phyloP scores from a whole-genome alignment of 179 eudicot species.

The Gypsophila paniculata region DNA sequence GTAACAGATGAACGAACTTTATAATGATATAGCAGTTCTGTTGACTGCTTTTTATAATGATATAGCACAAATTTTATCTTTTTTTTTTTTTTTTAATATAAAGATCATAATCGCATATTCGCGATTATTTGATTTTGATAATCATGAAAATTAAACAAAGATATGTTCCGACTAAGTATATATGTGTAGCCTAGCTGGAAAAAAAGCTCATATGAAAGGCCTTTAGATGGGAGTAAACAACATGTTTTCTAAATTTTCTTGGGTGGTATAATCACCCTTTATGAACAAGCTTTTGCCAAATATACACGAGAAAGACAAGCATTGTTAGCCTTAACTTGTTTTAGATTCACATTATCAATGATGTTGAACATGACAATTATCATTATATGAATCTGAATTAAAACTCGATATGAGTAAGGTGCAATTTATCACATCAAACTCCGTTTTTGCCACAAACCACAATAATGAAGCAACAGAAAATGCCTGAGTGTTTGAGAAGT shows the following conservation, averaged over 20 bases:
- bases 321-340: slow-evolving; percentile 18
- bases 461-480: slow-evolving; percentile 14
- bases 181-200: too few relatives aligned
- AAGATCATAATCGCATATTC: too few relatives aligned
- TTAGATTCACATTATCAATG: slow-evolving; percentile 16
- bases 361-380: background rate
- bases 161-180: too few relatives aligned
- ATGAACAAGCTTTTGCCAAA: background rate
- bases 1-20: background rate
- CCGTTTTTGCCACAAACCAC: background rate
- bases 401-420: background rate
- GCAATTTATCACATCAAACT: slow-evolving; percentile 1
- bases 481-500: background rate
- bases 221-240: background rate
- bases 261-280: background rate
- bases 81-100: too few relatives aligned
- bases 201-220: background rate
- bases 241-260: background rate
- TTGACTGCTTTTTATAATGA: too few relatives aligned
- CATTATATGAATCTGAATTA: background rate
- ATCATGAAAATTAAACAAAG: too few relatives aligned
- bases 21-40: background rate
- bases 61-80: too few relatives aligned
- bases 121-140: too few relatives aligned
- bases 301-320: slow-evolving; percentile 11